Conservation (phyloP, 495 filamentous ascomycete species). For the Podospora pseudopauciseta region DNA sequence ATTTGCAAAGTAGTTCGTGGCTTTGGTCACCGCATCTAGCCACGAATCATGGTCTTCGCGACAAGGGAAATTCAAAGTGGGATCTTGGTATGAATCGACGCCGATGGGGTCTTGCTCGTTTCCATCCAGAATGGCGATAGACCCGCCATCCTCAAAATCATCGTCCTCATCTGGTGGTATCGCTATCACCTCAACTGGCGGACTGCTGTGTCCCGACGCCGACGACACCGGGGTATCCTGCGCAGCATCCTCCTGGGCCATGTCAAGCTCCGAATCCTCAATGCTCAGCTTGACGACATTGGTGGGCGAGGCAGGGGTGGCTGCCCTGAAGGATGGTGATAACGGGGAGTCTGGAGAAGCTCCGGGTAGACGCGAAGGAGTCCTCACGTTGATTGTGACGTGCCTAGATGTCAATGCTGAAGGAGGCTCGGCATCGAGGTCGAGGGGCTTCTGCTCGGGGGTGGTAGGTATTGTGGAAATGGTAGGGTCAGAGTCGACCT, state of each 20-base stretch:
- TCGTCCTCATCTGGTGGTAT: constrained; percentile 35
- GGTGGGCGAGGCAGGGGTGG: constrained; percentile 18
- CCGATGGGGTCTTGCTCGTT: constrained; percentile 16
- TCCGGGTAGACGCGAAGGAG: constrained; percentile 31
- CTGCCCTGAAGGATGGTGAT: constrained; percentile 38
- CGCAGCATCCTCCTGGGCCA: constrained; percentile 27
- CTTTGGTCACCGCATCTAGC: constrained; percentile 35
- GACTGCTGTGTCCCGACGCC: constrained; percentile 38
- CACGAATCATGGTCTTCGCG: constrained; percentile 36
- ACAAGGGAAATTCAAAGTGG: constrained; percentile 40
- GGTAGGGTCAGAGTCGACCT: constrained; percentile 38
- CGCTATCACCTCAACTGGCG: constrained; percentile 33
- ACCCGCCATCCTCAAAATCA: constrained; percentile 23
- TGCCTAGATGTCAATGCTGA: constrained; percentile 43
- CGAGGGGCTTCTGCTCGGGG: constrained; percentile 30
- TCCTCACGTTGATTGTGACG: constrained; percentile 54
- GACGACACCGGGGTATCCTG: constrained; percentile 36
- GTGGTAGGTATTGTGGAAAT: constrained; percentile 38
- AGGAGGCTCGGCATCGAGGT: constrained; percentile 26
- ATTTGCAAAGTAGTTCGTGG: constrained; percentile 38
- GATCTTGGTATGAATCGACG: constrained; percentile 17
- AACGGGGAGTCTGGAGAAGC: constrained; percentile 47
- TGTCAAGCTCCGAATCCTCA: constrained; percentile 41
- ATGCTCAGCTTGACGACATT: constrained; percentile 38
- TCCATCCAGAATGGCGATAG: constrained; percentile 26